These are phyloP conservation scores for Rhodotorula mucilaginosa DNA, from an alignment of 1,284 basidiomycete species.

Conservation along the genomic window DNA sequence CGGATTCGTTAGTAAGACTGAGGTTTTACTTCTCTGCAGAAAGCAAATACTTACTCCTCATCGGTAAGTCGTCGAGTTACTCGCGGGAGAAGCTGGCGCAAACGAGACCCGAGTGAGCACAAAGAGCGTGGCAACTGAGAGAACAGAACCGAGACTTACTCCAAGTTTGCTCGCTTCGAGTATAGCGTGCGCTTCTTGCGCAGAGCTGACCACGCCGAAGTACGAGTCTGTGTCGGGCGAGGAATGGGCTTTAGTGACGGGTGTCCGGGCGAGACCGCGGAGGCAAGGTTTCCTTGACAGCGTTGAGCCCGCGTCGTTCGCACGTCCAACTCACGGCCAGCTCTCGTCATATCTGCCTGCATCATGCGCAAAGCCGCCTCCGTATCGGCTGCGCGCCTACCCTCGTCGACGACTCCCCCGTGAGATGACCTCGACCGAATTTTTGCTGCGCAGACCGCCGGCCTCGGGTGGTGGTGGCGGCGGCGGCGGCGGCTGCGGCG, in stretches of 20 bases:
- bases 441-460: too few relatives aligned
- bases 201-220: constrained; percentile 41
- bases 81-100: constrained; percentile 36
- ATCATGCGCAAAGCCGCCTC: not conserved
- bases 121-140: too few relatives aligned
- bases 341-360: constrained; percentile 7
- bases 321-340: constrained; percentile 20
- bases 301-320: not conserved
- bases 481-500: too few relatives aligned
- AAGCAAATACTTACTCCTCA: constrained; percentile 26
- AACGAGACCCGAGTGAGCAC: not conserved
- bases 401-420: too few relatives aligned
- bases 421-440: too few relatives aligned
- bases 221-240: constrained; percentile 35
- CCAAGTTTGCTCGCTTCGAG: constrained; percentile 43
- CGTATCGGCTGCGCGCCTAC: not conserved
- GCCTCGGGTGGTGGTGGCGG: too few relatives aligned
- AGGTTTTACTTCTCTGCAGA: not conserved
- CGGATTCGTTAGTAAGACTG: too few relatives aligned
- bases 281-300: too few relatives aligned
- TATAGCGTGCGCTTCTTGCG: constrained; percentile 41
- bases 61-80: constrained; percentile 44
- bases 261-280: not conserved
- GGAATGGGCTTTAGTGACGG: not conserved
- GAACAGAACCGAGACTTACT: constrained; percentile 5